Base-by-base conservation (phyloP, 495 filamentous ascomycete genomes). In the Lineolata rhizophorae region DNA sequence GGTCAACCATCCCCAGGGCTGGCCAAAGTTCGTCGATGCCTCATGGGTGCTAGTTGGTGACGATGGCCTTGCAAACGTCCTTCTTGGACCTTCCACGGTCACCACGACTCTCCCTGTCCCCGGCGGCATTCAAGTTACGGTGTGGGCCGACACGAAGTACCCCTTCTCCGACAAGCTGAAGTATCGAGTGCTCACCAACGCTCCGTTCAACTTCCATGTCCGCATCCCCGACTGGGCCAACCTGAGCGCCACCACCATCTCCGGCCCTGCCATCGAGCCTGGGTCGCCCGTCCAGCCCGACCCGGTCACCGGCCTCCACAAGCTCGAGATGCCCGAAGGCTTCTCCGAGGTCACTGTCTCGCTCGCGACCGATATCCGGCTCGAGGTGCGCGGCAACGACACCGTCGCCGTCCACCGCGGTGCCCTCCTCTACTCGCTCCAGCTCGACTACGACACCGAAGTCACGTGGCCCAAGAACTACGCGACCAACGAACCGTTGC, bases 1-100 rank as follows among this genome's bases (percentile, higher is more conserved):
- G 2, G 67, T 74, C 34, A 72, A 72, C 41, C 60, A 70, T 43
- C 63, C 60, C 0, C 66, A 72, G 43, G 67, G 61, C 0, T 62
- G 58, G 36, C 67, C 69, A 0, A 72, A 74, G 35, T 70, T 65
- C 35, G 48, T 67, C 4, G 35, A 46, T 4, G 38, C 29, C 6
- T 36, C 17, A 53, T 36, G 30, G 28, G 35, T 46, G 3, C 29
- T 20, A 10, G 36, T 48, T 5, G 44, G 44, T 10, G 39, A 46
- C 14, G 43, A 41, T 17, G 50, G 54, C 5, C 37, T 64, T 4
- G 57, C 53, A 5, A 59, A 62, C 40, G 43, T 43, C 2, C 40
- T 64, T 16, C 51, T 64, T 5, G 44, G 49, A 15, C 58, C 58
- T 0, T 48, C 41, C 16, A 48, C 36, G 9, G 41, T 54, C 17